Evolutionary conservation across 2,329 filamentous ascomycete genomes (phyloP).

Genomic region (Dichotomopilus funicola): DNA sequence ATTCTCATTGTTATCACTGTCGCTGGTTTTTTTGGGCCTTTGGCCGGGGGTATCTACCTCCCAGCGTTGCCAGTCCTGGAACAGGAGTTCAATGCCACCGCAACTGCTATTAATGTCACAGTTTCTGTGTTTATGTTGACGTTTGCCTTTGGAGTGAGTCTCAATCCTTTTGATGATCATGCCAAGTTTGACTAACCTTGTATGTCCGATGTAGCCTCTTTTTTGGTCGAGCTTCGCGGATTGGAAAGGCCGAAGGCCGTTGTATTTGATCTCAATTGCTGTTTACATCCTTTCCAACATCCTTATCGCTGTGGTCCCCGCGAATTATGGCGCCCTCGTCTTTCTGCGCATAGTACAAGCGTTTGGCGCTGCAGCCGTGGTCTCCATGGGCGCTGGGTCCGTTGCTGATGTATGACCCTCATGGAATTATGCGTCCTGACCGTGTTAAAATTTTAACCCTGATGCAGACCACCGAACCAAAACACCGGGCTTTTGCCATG

Average conservation of each 20-base stretch:
- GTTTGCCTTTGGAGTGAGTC: constrained; percentile 14
- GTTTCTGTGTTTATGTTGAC: constrained; percentile 16
- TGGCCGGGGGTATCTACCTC: constrained; percentile 14
- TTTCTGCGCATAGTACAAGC: constrained; percentile 13
- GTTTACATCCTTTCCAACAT: constrained; percentile 13
- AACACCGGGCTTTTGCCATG: constrained; percentile 15
- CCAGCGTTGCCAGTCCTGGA: constrained; percentile 13
- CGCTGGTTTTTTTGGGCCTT: constrained; percentile 13
- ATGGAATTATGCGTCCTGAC: too few species aligned
- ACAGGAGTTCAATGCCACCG: constrained; percentile 11
- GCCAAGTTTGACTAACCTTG: not conserved
- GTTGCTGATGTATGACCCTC: constrained; percentile 13
- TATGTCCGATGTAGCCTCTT: not conserved
- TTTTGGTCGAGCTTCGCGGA: constrained; percentile 15
- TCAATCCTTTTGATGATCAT: too few species aligned
- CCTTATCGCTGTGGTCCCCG: constrained; percentile 9
- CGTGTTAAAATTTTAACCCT: not conserved
- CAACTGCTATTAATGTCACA: constrained; percentile 14
- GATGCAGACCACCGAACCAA: constrained; percentile 13
- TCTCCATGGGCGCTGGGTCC: constrained; percentile 14
- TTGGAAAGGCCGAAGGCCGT: constrained; percentile 14
- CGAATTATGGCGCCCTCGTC: constrained; percentile 13
- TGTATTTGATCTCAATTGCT: constrained; percentile 12
- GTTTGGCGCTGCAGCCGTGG: constrained; percentile 10
- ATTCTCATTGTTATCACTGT: constrained; percentile 12